Percentiles rank a stretch among this genome's conserved stretches.
Evolutionary conservation across 805 yeast species (phyloP).

Genomic region (Kluyveromyces lactis): DNA sequence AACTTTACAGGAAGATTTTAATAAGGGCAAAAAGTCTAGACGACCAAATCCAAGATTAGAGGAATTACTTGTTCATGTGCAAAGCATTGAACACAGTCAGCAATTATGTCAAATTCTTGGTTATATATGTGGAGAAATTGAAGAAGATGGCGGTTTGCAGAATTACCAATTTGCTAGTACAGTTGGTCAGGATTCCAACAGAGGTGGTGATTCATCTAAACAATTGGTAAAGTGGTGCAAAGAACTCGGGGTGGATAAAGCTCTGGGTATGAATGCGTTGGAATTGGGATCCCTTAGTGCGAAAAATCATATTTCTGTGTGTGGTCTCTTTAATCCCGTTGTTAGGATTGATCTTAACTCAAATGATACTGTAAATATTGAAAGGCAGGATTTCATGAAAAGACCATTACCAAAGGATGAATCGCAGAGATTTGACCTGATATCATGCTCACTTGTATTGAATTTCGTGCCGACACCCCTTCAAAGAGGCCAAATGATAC

Average conservation of each 20-base stretch:
- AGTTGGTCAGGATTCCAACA: slow-evolving; percentile 62
- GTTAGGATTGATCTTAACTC: slow-evolving; percentile 73
- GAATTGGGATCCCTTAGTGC: slow-evolving; percentile 82
- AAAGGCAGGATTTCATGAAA: slow-evolving; percentile 78
- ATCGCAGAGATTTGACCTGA: slow-evolving; percentile 46
- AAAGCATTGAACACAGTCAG: slow-evolving; percentile 11
- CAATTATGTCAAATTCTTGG: slow-evolving; percentile 32
- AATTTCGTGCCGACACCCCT: slow-evolving; percentile 75
- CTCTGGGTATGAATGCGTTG: slow-evolving; percentile 36
- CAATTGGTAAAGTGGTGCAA: slow-evolving; percentile 66
- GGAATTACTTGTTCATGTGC: slow-evolving; percentile 7
- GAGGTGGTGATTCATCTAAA: slow-evolving; percentile 93
- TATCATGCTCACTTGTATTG: slow-evolving; percentile 80
- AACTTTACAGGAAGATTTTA: slow-evolving; percentile 5
- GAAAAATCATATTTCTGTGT: slow-evolving; percentile 55
- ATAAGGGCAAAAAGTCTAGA: slow-evolving; percentile 8
- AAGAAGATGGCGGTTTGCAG: slow-evolving; percentile 63
- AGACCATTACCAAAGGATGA: slow-evolving; percentile 47
- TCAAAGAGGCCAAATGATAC: slow-evolving; percentile 72
- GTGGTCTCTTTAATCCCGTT: slow-evolving; percentile 43
- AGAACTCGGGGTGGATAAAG: slow-evolving; percentile 20
- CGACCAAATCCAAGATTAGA: slow-evolving; percentile 10
- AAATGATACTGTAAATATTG: slow-evolving; percentile 56
- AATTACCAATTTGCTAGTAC: slow-evolving; percentile 81
- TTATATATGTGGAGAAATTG: slow-evolving; percentile 53